These are phyloP conservation scores for Wilcoxina mikolae DNA, from an alignment of 495 filamentous ascomycete genomes.

Conservation along the genomic window DNA sequence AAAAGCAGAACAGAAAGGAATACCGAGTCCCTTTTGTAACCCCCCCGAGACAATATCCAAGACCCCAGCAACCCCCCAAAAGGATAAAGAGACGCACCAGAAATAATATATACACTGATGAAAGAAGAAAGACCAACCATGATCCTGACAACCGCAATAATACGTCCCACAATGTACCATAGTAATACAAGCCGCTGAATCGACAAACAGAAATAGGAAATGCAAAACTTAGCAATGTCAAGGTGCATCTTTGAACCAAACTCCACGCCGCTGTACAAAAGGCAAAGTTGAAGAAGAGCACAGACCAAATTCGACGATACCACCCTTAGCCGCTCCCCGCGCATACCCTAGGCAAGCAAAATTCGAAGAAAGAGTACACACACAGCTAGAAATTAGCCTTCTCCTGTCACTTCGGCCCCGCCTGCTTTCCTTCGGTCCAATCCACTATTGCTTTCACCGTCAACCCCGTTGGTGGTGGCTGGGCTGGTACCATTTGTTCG, in stretches of 20 bases:
- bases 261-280: background rate
- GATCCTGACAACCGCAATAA: no score
- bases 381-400: constrained; percentile 17
- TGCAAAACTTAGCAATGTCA: background rate
- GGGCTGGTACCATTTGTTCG: background rate
- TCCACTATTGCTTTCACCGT: constrained; percentile 22
- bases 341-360: background rate
- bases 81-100: no score
- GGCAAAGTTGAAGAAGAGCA: background rate
- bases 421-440: constrained; percentile 1
- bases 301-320: constrained; percentile 17
- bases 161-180: no score
- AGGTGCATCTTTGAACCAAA: background rate
- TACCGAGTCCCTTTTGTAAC: no score
- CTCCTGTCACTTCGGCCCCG: constrained; percentile 7
- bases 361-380: background rate
- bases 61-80: no score
- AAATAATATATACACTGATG: no score
- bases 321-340: background rate
- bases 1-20: no score
- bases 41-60: no score
- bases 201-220: background rate
- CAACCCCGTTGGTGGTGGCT: constrained; percentile 16
- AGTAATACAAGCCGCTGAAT: background rate
- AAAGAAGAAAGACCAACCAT: no score